phyloP scores from a whole-genome alignment of 2,329 filamentous ascomycete genomes.

The Colletotrichum chrysophilum region DNA sequence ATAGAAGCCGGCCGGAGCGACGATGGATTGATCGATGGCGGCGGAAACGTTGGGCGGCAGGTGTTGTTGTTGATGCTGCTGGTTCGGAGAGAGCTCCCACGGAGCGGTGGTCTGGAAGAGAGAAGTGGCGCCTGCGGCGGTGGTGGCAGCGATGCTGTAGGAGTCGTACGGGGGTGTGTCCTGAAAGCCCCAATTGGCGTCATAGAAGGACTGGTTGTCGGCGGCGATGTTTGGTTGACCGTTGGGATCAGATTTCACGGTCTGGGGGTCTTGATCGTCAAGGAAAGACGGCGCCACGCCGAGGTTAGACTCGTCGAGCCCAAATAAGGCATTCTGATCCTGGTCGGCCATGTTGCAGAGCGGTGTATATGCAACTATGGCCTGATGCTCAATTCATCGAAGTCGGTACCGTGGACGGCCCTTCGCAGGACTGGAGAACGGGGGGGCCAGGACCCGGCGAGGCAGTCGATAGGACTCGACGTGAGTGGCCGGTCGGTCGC shows the following conservation, averaged over 20 bases:
- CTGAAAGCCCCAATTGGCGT: slow-evolving; percentile 54
- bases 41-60: slow-evolving; percentile 34
- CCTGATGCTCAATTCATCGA: slow-evolving; percentile 24
- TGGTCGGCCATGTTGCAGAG: slow-evolving; percentile 42
- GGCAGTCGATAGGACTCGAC: background rate
- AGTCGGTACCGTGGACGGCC: background rate
- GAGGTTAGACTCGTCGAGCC: slow-evolving; percentile 48
- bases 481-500: slow-evolving; percentile 11
- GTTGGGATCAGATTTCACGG: slow-evolving; percentile 19
- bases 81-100: slow-evolving; percentile 39
- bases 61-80: slow-evolving; percentile 33
- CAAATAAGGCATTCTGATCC: slow-evolving; percentile 47
- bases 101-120: slow-evolving; percentile 35
- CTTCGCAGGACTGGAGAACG: background rate
- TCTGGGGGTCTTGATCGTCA: slow-evolving; percentile 30
- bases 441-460: slow-evolving; percentile 3
- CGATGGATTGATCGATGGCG: slow-evolving; percentile 36
- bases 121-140: slow-evolving; percentile 34
- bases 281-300: slow-evolving; percentile 33
- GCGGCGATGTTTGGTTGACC: slow-evolving; percentile 23
- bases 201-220: slow-evolving; percentile 31
- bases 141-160: slow-evolving; percentile 41
- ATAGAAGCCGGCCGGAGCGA: slow-evolving; percentile 41
- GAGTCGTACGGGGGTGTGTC: slow-evolving; percentile 53
- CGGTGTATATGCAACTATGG: slow-evolving; percentile 24